phyloP scores from a whole-genome alignment of 305 asterid species.

The Fraxinus platypoda region DNA sequence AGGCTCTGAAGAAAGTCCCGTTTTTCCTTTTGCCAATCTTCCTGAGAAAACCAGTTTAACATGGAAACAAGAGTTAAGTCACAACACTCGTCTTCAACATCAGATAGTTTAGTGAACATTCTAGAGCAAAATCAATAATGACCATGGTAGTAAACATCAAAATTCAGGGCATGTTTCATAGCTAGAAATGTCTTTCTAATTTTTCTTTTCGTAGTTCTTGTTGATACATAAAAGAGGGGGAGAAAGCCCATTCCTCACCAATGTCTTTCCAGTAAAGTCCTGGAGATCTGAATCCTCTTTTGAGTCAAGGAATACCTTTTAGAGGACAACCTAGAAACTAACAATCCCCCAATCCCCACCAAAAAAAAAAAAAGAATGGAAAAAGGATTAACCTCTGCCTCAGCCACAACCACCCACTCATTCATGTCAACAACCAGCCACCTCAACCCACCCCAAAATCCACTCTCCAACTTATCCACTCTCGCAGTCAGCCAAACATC shows the following conservation, averaged over 20 bases:
- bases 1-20: slow-evolving; percentile 89
- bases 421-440: neutral
- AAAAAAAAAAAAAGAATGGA: neutral
- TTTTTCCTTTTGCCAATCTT: slow-evolving; percentile 94
- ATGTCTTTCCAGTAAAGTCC: neutral
- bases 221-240: neutral
- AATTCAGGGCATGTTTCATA: neutral
- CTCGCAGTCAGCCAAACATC: neutral
- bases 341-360: neutral
- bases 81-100: neutral
- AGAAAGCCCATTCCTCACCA: neutral
- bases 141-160: slow-evolving; percentile 1
- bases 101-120: slow-evolving; percentile 11
- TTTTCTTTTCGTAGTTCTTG: neutral
- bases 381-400: neutral
- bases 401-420: neutral
- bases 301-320: neutral
- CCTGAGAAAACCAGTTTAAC: slow-evolving; percentile 42
- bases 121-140: slow-evolving; percentile 5
- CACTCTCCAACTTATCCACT: neutral
- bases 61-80: slow-evolving; percentile 9
- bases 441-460: neutral
- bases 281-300: neutral
- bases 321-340: neutral
- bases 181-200: neutral